Conservation (phyloP, 2,329 filamentous ascomycete genomes). For the Botrytis byssoidea region DNA sequence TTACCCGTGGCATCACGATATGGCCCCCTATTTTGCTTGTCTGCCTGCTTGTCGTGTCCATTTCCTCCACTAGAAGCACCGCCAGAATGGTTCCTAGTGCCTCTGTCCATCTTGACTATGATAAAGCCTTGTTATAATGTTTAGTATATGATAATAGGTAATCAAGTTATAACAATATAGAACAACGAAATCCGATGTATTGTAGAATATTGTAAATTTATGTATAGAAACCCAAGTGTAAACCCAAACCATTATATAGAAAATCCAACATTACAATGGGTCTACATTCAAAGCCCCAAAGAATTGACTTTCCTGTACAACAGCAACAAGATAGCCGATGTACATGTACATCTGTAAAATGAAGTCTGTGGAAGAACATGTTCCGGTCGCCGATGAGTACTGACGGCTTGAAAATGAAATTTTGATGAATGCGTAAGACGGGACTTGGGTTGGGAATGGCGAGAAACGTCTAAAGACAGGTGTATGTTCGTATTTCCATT, state of each 20-base stretch:
- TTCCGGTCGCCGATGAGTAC: neutral
- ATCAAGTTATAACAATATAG: neutral
- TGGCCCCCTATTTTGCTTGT: no score
- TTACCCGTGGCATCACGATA: neutral
- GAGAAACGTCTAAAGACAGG: neutral
- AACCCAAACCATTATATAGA: neutral
- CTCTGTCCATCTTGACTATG: neutral
- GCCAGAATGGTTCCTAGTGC: neutral
- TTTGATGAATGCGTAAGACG: neutral
- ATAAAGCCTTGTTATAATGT: neutral
- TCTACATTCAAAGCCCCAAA: neutral
- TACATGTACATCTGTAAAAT: neutral
- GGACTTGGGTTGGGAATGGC: neutral
- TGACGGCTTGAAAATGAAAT: neutral
- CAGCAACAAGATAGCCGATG: neutral
- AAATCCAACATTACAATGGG: neutral
- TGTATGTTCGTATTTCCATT: neutral
- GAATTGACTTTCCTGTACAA: neutral
- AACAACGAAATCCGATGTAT: neutral
- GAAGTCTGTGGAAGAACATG: neutral
- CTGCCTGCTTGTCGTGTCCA: rapidly evolving
- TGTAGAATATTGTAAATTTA: neutral
- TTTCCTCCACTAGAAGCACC: neutral
- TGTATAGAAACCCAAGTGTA: no score
- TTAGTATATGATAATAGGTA: neutral